phyloP scores from a whole-genome alignment of 2,329 filamentous ascomycete genomes.

The Penicillium sp. region DNA sequence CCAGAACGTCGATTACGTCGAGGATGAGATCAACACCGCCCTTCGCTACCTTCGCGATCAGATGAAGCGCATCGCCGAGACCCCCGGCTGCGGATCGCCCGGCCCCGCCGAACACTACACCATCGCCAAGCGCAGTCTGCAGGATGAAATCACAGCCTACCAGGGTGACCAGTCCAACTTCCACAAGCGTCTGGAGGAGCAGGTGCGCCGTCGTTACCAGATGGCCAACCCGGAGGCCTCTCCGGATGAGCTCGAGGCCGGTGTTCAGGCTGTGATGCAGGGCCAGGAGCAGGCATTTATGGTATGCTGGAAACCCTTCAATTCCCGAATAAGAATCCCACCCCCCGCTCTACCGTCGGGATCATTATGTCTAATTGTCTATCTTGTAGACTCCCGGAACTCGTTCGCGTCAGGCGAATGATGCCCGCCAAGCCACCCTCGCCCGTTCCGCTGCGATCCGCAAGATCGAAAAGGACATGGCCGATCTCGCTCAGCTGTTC shows the following conservation, averaged over 20 bases:
- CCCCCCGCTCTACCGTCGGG: background rate
- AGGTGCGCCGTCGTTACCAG: constrained; percentile 82
- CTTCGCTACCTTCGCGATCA: constrained; percentile 75
- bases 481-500: constrained; percentile 81
- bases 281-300: constrained; percentile 71
- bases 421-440: constrained; percentile 70
- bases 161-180: constrained; percentile 75
- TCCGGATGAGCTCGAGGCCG: constrained; percentile 69
- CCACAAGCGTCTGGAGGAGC: constrained; percentile 71
- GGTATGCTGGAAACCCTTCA: constrained; percentile 48
- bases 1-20: constrained; percentile 65
- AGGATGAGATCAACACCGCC: constrained; percentile 71
- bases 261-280: constrained; percentile 61
- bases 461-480: constrained; percentile 87
- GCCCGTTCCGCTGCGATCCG: constrained; percentile 81
- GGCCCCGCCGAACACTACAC: constrained; percentile 71
- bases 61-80: constrained; percentile 75
- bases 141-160: constrained; percentile 73
- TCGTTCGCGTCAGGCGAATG: constrained; percentile 66
- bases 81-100: constrained; percentile 63
- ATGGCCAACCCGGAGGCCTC: constrained; percentile 80
- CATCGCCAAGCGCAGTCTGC: constrained; percentile 71
- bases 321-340: background rate
- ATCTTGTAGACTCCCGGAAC: constrained; percentile 28
- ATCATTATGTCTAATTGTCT: background rate